These are phyloP conservation scores for Pittosporum tobira DNA, from an alignment of 129 eudicot genomes.

Conservation along the genomic window DNA sequence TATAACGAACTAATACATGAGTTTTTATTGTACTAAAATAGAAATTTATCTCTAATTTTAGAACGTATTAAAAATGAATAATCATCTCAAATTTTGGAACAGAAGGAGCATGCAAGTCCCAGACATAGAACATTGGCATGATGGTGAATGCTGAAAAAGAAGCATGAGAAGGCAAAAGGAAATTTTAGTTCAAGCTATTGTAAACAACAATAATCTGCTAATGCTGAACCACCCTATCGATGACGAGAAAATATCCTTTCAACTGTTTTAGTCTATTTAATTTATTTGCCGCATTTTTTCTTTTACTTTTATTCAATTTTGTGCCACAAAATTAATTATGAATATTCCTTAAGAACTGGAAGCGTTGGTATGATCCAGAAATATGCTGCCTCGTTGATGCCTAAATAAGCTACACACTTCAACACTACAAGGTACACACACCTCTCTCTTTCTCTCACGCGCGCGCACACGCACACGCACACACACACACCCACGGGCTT, in stretches of 20 bases:
- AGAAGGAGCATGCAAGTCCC: no score
- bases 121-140: neutral
- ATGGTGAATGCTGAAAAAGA: slow-evolving; percentile 50
- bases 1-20: no score
- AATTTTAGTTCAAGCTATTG: slow-evolving; percentile 58
- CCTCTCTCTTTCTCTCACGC: no score
- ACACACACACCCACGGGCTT: neutral
- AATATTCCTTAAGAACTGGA: slow-evolving; percentile 34
- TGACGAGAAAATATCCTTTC: slow-evolving; percentile 74
- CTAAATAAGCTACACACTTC: no score
- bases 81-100: no score
- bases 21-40: no score
- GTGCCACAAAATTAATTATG: slow-evolving; percentile 6
- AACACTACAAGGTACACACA: slow-evolving; percentile 15
- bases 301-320: neutral
- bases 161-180: slow-evolving; percentile 88
- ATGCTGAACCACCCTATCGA: slow-evolving; percentile 66
- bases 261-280: no score
- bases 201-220: no score
- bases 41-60: no score
- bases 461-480: no score
- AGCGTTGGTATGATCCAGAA: slow-evolving; percentile 43
- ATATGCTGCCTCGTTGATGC: slow-evolving; percentile 25
- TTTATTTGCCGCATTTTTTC: neutral
- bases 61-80: no score